Base-by-base conservation (phyloP, 1,284 basidiomycete genomes). In the Ceratobasidium sp. region DNA sequence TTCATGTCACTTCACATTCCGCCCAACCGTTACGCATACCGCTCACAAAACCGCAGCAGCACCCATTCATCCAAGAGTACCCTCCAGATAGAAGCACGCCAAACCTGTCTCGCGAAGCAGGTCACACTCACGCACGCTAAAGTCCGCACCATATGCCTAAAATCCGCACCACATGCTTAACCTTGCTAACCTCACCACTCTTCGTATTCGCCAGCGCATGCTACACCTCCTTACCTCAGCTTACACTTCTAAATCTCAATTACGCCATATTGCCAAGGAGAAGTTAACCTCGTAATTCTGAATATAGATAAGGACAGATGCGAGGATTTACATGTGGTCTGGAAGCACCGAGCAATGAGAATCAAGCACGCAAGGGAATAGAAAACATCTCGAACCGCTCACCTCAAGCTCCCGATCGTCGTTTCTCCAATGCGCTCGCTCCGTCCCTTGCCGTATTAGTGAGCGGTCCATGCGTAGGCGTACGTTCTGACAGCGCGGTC, bases 281-380 rank as follows among this genome's bases (percentile, higher is more conserved):
- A 38, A 13, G 48, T 59, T 54, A 44, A 13, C 50, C 33, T 40
- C 67, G n/a, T 38, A 62, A 62, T n/a, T 28, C 28, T 23, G 68
- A 70, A 70, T 59, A 70, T 33, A 40, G 68, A 70, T 70, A 57
- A 57, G 28, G 52, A 38, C 68, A 40, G 57, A 70, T 38, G 28
- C 38, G 33, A 10, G 48, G 13, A 26, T 56, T 50, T 54, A 15
- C 57, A 59, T 59, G 57, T 59, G 57, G 57, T 38, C 57, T 59
- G 28, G 26, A 59, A 26, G 57, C 13, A 59, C 26, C 57, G 26
- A 33, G 57, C 33, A 28, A 26, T 26, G 13, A 59, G 26, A 28
- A 23, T 33, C 15, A 23, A 68, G 48, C 52, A 68, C 48, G 52
- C 48, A 54, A 54, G 23, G 9, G 9, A 38, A n/a, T 33, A 33